phyloP scores from a whole-genome alignment of 495 filamentous ascomycete genomes.

The Cetradonia linearis region DNA sequence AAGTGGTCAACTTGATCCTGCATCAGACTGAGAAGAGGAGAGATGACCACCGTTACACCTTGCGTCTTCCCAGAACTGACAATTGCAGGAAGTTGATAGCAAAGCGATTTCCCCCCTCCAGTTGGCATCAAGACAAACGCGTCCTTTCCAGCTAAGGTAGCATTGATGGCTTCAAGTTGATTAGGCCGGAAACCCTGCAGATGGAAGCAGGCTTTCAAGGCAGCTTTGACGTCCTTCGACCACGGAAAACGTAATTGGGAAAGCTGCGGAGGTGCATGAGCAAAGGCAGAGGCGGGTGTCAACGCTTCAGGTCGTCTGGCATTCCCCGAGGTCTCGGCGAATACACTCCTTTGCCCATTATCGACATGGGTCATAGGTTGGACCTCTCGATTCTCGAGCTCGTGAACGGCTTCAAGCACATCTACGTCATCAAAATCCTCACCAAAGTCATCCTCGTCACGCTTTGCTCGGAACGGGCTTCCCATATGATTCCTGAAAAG shows the following conservation, averaged over 20 bases:
- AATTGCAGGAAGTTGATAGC: constrained; percentile 89
- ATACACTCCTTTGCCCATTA: constrained; percentile 34
- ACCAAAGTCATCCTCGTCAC: constrained; percentile 48
- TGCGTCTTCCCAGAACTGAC: constrained; percentile 68
- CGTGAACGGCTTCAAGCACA: constrained; percentile 51
- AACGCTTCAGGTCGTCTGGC: constrained; percentile 15
- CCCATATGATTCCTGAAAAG: constrained; percentile 41
- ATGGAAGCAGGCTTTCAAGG: constrained; percentile 68
- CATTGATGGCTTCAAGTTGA: constrained; percentile 92
- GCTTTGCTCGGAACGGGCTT: constrained; percentile 27
- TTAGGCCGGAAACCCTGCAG: constrained; percentile 80
- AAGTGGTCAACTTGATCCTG: constrained; percentile 86
- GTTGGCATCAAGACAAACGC: constrained; percentile 96
- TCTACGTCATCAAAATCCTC: constrained; percentile 60
- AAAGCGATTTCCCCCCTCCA: constrained; percentile 91
- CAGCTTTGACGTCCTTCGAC: constrained; percentile 75
- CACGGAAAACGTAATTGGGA: constrained; percentile 51
- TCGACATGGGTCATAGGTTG: constrained; percentile 24
- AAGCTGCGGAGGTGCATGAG: constrained; percentile 17
- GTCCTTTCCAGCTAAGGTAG: constrained; percentile 76
- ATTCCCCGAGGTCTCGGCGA: constrained; percentile 50
- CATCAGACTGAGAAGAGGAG: constrained; percentile 93
- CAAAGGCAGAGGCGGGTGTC: constrained; percentile 13
- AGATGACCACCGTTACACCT: constrained; percentile 87
- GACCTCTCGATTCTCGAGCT: constrained; percentile 42